Evolutionary conservation across 345 rosid genomes (phyloP), one percentile per base, ranked within the genome.

Genomic region (Euphorbia peplus): DNA sequence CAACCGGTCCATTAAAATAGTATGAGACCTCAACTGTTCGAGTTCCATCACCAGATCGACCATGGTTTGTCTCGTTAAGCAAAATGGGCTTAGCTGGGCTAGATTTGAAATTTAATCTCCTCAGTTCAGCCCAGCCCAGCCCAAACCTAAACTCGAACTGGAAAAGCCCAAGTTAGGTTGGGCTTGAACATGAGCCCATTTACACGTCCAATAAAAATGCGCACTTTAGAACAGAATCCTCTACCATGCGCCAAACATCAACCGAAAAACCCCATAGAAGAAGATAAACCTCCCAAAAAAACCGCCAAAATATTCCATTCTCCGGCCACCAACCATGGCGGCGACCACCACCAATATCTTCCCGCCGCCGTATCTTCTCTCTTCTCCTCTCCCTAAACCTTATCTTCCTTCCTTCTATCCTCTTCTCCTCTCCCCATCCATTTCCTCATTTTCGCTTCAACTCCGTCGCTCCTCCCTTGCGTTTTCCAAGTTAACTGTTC

Each of bases 401-500:
- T 28, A 63, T 3, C 59, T 48, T 28, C 67, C 78, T 4, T 59
- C 63, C n/a, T 55, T 42, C 15, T 47, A 69, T 14, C 71, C 67
- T 25, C 61, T 41, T 14, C 29, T 65, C 13, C 60, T 62, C 59
- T 57, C 70, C 16, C 30, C 62, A 50, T 60, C 70, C 19, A 57
- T 25, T 18, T 51, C 59, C 30, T 66, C 52, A 64, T 7, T 55
- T 46, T 60, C 56, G 61, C 24, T 59, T 81, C 46, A 61, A 74
- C 69, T 19, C 72, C 69, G 74, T 78, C 73, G 62, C 75, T 63
- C 48, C 68, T 68, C 55, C 57, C 10, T 30, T 51, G 12, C 55
- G 39, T 22, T 64, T 69, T 61, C 57, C 54, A 63, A 59, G 19
- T 57, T 67, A 53, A 68, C 73, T 54, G 54, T 67, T 4, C 82